Evolutionary conservation across 2,329 filamentous ascomycete species (phyloP), one percentile per base, ranked within the genome.

Genomic region (Xylariaceae sp.): DNA sequence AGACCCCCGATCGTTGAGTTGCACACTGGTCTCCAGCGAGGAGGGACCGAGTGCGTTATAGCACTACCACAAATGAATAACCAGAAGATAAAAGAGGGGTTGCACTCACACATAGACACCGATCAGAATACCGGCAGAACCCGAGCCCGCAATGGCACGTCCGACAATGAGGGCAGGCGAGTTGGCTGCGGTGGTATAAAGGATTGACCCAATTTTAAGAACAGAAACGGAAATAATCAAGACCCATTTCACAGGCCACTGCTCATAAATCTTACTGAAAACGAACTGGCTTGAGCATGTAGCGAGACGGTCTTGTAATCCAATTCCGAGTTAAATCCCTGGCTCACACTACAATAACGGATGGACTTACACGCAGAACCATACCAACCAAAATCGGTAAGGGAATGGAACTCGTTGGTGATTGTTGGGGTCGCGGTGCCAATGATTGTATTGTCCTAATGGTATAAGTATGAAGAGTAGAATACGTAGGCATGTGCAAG

Each of bases 131-230:
- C 54, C 56, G 25, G 56, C 48, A 17, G 42, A 41, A 4, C 56
- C 57, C 10, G 43, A 38, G 8, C 57, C 56, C 2, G 56, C 53
- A 8, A 59, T 47, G n/a, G 56, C 57, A 6, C 57, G 40, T 3
- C 56, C 57, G 7, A 53, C 22, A 33, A 57, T 55, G 1, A 56
- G 32, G 16, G 46, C 40, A n/a, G 35, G 14, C 12, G 54, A 53
- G 40, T 22, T 53, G 14, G 42, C 11, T 5, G 51, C 54, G 0
- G 37, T 33, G 23, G 53, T 45, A 21, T 23, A 56, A 5, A 55
- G 36, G 17, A 47, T 17, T 2, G 42, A 53, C 8, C 54, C 50
- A 16, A 56, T 39, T 23, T 54, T 50, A 25, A 56, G 48, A 19
- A 54, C 38, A 11, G 19, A 19, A 4, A 56, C 40, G 11, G 46